These are phyloP conservation scores for Coniochaeta hoffmannii DNA, from an alignment of 2,329 filamentous ascomycete species.

Conservation along the genomic window DNA sequence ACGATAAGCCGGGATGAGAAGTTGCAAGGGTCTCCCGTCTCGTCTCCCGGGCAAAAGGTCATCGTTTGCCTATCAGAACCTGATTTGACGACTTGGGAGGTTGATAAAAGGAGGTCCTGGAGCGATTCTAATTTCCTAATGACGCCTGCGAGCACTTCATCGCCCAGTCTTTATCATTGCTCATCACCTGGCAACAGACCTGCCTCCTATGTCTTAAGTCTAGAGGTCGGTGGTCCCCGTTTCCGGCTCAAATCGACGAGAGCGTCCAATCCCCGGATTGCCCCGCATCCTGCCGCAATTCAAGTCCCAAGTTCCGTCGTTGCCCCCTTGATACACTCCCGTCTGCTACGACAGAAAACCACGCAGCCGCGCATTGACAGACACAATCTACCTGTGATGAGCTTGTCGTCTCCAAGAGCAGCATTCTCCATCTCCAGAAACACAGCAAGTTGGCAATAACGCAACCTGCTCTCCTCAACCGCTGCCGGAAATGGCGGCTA, in stretches of 20 bases:
- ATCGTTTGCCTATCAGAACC: background rate
- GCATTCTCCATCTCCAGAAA: background rate
- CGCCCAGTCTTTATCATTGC: too few relatives aligned
- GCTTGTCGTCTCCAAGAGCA: background rate
- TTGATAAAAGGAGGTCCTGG: too few relatives aligned
- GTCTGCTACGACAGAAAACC: background rate
- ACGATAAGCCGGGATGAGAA: background rate
- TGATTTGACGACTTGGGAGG: background rate
- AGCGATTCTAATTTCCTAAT: too few relatives aligned
- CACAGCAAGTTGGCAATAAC: background rate
- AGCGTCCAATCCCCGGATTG: background rate
- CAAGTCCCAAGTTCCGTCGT: background rate
- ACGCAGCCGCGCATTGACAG: background rate
- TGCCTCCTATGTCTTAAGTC: too few relatives aligned
- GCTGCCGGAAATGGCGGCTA: constrained; percentile 15
- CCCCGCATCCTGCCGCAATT: background rate
- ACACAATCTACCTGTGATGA: background rate
- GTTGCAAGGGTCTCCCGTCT: background rate
- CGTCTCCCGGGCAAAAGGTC: background rate
- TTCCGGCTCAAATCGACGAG: background rate
- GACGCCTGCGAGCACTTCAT: too few relatives aligned
- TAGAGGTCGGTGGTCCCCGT: background rate
- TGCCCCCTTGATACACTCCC: background rate
- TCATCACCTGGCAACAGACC: too few relatives aligned
- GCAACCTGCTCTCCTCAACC: background rate